Evolutionary conservation across 2,329 filamentous ascomycete species (phyloP), one percentile per base, ranked within the genome.

Genomic region (Diaporthe sp.): DNA sequence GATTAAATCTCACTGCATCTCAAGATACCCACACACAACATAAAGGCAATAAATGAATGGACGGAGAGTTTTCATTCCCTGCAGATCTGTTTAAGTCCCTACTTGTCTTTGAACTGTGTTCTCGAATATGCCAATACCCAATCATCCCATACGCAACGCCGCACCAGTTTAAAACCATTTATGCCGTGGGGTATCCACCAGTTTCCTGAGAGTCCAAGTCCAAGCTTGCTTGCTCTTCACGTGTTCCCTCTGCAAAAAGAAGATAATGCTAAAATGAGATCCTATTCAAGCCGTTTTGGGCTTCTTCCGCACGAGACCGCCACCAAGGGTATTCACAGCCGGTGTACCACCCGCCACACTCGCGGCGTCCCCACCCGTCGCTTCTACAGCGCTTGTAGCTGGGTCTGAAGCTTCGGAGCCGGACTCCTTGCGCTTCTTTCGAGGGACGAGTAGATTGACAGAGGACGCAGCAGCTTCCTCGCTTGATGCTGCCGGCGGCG

Each of bases 301-400:
- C 44, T 76, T 91, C 82, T 88, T 91, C 74, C 87, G 84, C 55
- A 91, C 84, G 17, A 88, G 78, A 2, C 83, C 84, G 22, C 79
- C 79, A 20, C 82, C 82, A 9, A 87, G 80, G 0, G 81, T 81
- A 34, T 84, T 85, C 0, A 84, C 82, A 6, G 71, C 71, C 25
- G 73, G 73, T n/a, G 42, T 37, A 51, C 79, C 76, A 5, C 57
- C 44, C 7, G 63, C 15, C 53, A 77, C 25, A 17, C 67, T 42
- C 22, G 71, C 28, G 1, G 68, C 42, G 10, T 58, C 67, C 9
- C 51, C 73, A 7, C 37, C 31, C n/a, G 65, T 60, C 17, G 60
- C 61, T 10, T 79, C 79, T 1, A 76, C 78, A 13, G 67, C 37
- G 28, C 20, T 25, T 28, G 17, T 28, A 4, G 15, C 28, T 13